These are phyloP conservation scores for Marsdenia floribunda DNA, from an alignment of 257 asterid species.

Conservation along the genomic window DNA sequence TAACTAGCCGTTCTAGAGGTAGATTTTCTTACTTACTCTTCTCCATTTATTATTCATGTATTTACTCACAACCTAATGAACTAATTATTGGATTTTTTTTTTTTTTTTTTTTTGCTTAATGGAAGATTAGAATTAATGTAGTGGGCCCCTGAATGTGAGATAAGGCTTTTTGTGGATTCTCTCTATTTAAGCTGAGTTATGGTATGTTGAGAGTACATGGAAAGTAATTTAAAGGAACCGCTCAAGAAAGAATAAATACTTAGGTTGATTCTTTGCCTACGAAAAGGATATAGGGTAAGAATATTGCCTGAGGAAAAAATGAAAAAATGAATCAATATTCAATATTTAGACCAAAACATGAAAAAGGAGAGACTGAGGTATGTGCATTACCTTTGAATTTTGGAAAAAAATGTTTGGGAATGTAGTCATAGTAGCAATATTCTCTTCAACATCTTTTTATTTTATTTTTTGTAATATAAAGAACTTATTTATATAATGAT, in stretches of 20 bases:
- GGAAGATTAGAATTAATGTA: background rate
- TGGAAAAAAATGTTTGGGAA: background rate
- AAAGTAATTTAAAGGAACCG: background rate
- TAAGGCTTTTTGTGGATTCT: background rate
- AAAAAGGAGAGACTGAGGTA: background rate
- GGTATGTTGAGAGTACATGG: background rate
- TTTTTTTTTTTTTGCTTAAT: background rate
- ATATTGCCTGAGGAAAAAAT: background rate
- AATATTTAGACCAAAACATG: background rate
- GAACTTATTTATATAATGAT: background rate
- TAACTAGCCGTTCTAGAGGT: constrained; percentile 67
- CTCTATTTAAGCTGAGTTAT: background rate
- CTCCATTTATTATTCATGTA: background rate
- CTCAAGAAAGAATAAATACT: background rate
- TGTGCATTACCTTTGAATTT: background rate
- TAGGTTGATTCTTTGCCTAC: background rate
- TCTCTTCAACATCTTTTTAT: no score
- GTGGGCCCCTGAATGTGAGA: background rate
- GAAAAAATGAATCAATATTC: background rate
- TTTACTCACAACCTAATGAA: background rate
- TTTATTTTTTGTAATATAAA: background rate
- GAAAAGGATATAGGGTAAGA: background rate
- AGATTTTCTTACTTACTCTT: constrained; percentile 8
- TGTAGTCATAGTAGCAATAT: background rate
- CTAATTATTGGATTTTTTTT: background rate